phyloP scores from a whole-genome alignment of 2,329 filamentous ascomycete species.

The Trichocomaceae sp. region DNA sequence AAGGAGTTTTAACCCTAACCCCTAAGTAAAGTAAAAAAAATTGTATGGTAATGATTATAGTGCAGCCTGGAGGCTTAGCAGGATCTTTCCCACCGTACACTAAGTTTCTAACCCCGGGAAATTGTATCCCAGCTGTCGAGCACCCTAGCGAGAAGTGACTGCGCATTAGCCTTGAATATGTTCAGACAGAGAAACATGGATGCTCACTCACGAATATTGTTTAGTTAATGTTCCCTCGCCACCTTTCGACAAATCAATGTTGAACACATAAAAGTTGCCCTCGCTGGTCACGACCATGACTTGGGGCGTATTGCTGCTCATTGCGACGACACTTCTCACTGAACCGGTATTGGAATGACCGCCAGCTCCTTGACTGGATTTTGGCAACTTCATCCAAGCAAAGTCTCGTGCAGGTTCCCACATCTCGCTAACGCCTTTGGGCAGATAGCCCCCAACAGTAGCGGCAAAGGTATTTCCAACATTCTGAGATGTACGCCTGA shows the following conservation, averaged over 20 bases:
- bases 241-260: slow-evolving; percentile 87
- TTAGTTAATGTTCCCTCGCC: slow-evolving; percentile 88
- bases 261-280: slow-evolving; percentile 90
- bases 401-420: slow-evolving; percentile 95
- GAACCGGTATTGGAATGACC: slow-evolving; percentile 45
- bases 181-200: not conserved
- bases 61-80: too few species aligned
- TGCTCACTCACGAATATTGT: slow-evolving; percentile 78
- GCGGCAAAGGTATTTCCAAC: slow-evolving; percentile 84
- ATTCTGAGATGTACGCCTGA: slow-evolving; percentile 89
- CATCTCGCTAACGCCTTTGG: slow-evolving; percentile 91
- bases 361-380: slow-evolving; percentile 39
- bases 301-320: slow-evolving; percentile 89
- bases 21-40: too few species aligned
- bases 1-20: too few species aligned
- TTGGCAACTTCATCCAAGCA: slow-evolving; percentile 90
- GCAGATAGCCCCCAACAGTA: slow-evolving; percentile 84
- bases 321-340: slow-evolving; percentile 86
- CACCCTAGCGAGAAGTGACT: slow-evolving; percentile 25
- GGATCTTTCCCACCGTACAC: too few species aligned
- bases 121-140: too few species aligned
- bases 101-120: too few species aligned
- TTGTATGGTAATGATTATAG: too few species aligned
- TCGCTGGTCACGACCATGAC: slow-evolving; percentile 98
- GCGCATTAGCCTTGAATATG: slow-evolving; percentile 14